Evolutionary conservation across 768 basidiomycete species (phyloP).

Genomic region (Mycena olivaceomarginata): DNA sequence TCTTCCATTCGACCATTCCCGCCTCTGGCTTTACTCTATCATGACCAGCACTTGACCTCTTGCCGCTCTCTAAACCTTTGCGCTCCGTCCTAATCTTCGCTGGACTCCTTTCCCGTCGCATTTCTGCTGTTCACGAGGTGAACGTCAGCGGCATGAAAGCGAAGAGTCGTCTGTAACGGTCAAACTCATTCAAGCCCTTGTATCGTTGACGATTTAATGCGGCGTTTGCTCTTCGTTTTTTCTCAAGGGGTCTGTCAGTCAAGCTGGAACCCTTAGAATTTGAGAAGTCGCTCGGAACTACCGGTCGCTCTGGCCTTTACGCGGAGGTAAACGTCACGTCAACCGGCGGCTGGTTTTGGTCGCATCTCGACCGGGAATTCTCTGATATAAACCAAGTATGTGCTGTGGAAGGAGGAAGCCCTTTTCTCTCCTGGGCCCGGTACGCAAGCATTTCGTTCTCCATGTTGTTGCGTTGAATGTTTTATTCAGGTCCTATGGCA

Average conservation of each 20-base stretch:
- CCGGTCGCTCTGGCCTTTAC: constrained; percentile 15
- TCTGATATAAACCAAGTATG: constrained; percentile 29
- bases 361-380: constrained; percentile 33
- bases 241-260: constrained; percentile 42
- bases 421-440: not conserved
- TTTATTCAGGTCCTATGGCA: constrained; percentile 46
- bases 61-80: constrained; percentile 23
- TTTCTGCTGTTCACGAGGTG: not conserved
- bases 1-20: constrained; percentile 23
- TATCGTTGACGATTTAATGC: constrained; percentile 21
- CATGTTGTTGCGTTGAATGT: constrained; percentile 19
- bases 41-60: constrained; percentile 11
- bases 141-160: constrained; percentile 2
- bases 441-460: constrained; percentile 13
- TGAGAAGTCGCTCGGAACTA: constrained; percentile 18
- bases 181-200: constrained; percentile 2
- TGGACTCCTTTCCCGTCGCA: constrained; percentile 34
- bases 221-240: constrained; percentile 51
- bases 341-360: constrained; percentile 32
- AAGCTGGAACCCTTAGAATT: constrained; percentile 25
- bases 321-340: constrained; percentile 59
- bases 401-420: not conserved
- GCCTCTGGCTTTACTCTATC: constrained; percentile 34
- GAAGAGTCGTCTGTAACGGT: constrained; percentile 1
- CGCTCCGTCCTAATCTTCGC: constrained; percentile 36